phyloP scores from a whole-genome alignment of 208 protist species.

The Leishmania major region DNA sequence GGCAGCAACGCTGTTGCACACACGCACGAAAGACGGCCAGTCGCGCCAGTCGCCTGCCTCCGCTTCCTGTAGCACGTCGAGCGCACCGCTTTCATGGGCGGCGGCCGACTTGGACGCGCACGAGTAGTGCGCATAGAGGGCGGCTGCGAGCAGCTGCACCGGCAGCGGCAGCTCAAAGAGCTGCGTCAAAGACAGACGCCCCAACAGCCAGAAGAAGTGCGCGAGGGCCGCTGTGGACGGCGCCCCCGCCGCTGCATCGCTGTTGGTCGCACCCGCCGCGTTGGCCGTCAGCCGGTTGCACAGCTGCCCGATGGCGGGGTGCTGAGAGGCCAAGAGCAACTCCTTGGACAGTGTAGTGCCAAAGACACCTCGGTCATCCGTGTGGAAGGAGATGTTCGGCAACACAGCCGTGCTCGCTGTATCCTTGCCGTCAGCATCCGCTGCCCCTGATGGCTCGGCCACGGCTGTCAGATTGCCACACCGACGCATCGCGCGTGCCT shows the following conservation, averaged over 20 bases:
- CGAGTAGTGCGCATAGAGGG: not conserved
- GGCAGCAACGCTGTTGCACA: slow-evolving; percentile 1
- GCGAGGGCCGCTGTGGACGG: slow-evolving; percentile 3
- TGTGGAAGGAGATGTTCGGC: slow-evolving; percentile 75
- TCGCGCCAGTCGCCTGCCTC: slow-evolving; percentile 12
- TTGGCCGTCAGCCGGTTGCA: not conserved
- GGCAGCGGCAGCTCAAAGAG: slow-evolving; percentile 66
- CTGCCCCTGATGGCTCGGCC: not conserved
- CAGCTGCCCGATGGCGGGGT: slow-evolving; percentile 31
- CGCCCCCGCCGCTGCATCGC: not conserved
- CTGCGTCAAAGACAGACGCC: slow-evolving; percentile 53
- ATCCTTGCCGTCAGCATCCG: not conserved
- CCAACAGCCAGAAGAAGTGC: slow-evolving; percentile 42
- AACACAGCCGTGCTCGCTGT: slow-evolving; percentile 11
- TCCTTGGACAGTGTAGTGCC: slow-evolving; percentile 65
- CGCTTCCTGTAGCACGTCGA: not conserved
- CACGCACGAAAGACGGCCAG: slow-evolving; percentile 28
- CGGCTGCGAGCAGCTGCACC: slow-evolving; percentile 37
- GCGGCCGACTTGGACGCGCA: not conserved
- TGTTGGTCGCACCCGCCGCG: not conserved
- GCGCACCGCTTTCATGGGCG: not conserved
- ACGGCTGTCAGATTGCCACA: not conserved
- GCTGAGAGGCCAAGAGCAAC: slow-evolving; percentile 47
- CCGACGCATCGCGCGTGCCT: not conserved
- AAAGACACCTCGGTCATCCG: slow-evolving; percentile 90